A percentile compares a stretch with the other conserved stretches of the same genome.
Conservation (phyloP, 345 rosid genomes). For the Brassica incana region DNA sequence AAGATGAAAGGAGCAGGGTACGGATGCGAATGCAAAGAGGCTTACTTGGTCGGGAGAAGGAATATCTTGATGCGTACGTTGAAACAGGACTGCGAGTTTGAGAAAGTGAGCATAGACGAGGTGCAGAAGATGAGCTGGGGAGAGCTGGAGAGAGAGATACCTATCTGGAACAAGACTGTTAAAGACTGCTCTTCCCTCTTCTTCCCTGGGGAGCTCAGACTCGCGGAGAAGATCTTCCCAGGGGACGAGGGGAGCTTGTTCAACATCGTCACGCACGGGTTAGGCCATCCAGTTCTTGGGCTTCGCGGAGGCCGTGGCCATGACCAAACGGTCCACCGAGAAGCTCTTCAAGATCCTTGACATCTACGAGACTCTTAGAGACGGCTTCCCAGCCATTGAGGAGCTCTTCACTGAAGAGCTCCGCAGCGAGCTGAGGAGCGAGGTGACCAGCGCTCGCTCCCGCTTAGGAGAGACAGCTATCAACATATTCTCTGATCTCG, state of each 20-base stretch:
- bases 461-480: constrained; percentile 76
- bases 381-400: constrained; percentile 46
- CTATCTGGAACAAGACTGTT: constrained; percentile 63
- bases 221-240: constrained; percentile 51
- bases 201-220: constrained; percentile 60
- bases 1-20: constrained; percentile 66
- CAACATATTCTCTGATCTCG: constrained; percentile 65
- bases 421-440: constrained; percentile 51
- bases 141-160: constrained; percentile 69
- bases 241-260: constrained; percentile 47
- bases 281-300: constrained; percentile 68
- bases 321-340: constrained; percentile 68
- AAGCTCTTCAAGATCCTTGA: constrained; percentile 84
- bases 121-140: constrained; percentile 85
- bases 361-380: constrained; percentile 71
- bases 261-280: constrained; percentile 48
- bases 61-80: constrained; percentile 56
- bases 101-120: constrained; percentile 78
- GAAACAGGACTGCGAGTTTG: constrained; percentile 54
- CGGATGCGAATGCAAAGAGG: constrained; percentile 72
- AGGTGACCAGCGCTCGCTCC: constrained; percentile 48
- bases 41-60: constrained; percentile 58
- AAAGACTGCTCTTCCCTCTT: constrained; percentile 51
- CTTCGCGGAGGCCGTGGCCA: constrained; percentile 72
- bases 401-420: constrained; percentile 47